These are phyloP conservation scores for Aspergillus avenaceus DNA, from an alignment of 495 filamentous ascomycete genomes.

Conservation along the genomic window DNA sequence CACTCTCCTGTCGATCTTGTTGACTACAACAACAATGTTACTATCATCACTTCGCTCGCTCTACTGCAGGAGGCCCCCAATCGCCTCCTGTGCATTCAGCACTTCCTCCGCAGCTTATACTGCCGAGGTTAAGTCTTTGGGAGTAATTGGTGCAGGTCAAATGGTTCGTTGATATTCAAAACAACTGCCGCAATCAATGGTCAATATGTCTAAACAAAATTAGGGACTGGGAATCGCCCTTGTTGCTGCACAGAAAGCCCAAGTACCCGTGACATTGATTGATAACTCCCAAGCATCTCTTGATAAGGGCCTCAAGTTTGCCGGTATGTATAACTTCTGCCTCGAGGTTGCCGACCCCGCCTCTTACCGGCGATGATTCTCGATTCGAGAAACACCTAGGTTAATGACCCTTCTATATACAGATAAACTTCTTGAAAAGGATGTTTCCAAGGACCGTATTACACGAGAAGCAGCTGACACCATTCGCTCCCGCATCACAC, in stretches of 20 bases:
- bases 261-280: constrained; percentile 80
- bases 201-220: constrained; percentile 14
- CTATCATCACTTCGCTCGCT: constrained; percentile 29
- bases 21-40: constrained; percentile 25
- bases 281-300: constrained; percentile 84
- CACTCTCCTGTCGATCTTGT: neutral
- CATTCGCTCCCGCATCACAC: constrained; percentile 59
- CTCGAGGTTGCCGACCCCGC: neutral
- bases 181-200: neutral
- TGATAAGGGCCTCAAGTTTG: constrained; percentile 87
- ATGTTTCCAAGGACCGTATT: constrained; percentile 78
- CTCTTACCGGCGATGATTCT: too few species aligned
- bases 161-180: constrained; percentile 56
- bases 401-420: neutral
- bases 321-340: constrained; percentile 49
- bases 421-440: constrained; percentile 92
- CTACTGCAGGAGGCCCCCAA: constrained; percentile 26
- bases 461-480: constrained; percentile 72
- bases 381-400: neutral
- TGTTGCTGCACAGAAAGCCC: constrained; percentile 82
- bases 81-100: constrained; percentile 39
- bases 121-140: constrained; percentile 80
- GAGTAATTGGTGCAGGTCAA: constrained; percentile 93
- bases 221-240: constrained; percentile 96
- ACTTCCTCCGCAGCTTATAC: constrained; percentile 44